Conservation (phyloP, 2,329 filamentous ascomycete genomes). For the Fonsecaea multimorphosa region DNA sequence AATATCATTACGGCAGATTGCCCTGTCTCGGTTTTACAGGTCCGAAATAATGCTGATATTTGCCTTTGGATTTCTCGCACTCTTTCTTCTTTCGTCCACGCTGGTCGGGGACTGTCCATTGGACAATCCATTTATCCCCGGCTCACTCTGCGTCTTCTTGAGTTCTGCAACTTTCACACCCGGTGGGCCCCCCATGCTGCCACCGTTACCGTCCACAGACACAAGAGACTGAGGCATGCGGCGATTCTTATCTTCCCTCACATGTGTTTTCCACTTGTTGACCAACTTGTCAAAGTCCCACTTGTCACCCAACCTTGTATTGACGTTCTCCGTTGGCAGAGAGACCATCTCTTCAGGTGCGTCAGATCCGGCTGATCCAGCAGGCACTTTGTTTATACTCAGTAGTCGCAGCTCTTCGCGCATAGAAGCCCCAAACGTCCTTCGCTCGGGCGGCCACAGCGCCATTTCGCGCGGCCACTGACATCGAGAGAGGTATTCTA, state of each 20-base stretch:
- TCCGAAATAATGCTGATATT: conserved; percentile 36
- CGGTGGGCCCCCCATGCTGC: background rate
- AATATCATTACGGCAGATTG: background rate
- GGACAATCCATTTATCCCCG: conserved; percentile 22
- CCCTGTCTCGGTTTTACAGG: conserved; percentile 15
- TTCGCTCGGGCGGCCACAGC: conserved; percentile 54
- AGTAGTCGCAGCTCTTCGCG: conserved; percentile 32
- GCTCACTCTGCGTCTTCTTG: conserved; percentile 31
- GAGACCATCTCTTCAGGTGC: conserved; percentile 13
- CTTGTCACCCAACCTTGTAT: conserved; percentile 38
- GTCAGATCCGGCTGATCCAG: conserved; percentile 9
- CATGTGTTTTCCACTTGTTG: conserved; percentile 56
- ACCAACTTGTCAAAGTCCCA: conserved; percentile 58
- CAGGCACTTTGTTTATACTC: conserved; percentile 31
- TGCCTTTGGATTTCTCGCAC: conserved; percentile 29
- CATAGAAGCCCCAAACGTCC: conserved; percentile 45
- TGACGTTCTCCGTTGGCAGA: conserved; percentile 24
- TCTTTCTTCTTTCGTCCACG: conserved; percentile 24
- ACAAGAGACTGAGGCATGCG: conserved; percentile 22
- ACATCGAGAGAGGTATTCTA: conserved; percentile 53
- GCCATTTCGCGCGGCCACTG: conserved; percentile 58
- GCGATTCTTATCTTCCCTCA: conserved; percentile 42
- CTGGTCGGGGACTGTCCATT: conserved; percentile 26
- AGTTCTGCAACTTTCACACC: conserved; percentile 21
- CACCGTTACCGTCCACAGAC: conserved; percentile 4